Conservation (phyloP, 208 protist genomes). For the Naegleria lovaniensis region DNA sequence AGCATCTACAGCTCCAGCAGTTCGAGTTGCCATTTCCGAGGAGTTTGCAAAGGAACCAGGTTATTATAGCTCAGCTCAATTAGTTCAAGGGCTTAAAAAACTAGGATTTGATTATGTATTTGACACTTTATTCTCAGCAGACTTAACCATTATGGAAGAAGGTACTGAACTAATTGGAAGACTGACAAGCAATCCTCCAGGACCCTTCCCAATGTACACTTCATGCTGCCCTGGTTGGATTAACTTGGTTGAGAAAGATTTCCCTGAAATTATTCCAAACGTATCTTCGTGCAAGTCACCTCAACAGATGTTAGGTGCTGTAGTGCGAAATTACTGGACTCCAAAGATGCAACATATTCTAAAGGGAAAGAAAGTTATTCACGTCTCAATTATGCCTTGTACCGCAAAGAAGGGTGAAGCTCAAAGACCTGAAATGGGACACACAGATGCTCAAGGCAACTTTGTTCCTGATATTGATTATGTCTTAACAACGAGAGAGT, state of each 20-base stretch:
- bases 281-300: conserved; percentile 87
- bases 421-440: conserved; percentile 67
- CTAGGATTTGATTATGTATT: conserved; percentile 18
- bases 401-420: conserved; percentile 97
- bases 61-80: not conserved
- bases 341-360: not conserved
- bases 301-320: conserved; percentile 85
- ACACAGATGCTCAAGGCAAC: conserved; percentile 28
- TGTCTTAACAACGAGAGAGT: conserved; percentile 84
- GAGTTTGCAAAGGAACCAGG: not conserved
- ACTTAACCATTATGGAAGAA: conserved; percentile 32
- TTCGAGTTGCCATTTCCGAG: not conserved
- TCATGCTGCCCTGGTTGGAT: conserved; percentile 92
- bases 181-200: not conserved
- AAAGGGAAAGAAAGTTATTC: conserved; percentile 58
- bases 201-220: conserved; percentile 74
- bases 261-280: conserved; percentile 74
- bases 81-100: not conserved
- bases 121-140: conserved; percentile 19
- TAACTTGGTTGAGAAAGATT: conserved; percentile 96
- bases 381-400: conserved; percentile 94
- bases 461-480: conserved; percentile 80
- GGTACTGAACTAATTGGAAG: not conserved
- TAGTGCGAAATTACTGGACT: conserved; percentile 69
- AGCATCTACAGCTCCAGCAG: not conserved